Base-by-base conservation (phyloP, 1,284 basidiomycete genomes). In the Vanrija pseudolonga region DNA sequence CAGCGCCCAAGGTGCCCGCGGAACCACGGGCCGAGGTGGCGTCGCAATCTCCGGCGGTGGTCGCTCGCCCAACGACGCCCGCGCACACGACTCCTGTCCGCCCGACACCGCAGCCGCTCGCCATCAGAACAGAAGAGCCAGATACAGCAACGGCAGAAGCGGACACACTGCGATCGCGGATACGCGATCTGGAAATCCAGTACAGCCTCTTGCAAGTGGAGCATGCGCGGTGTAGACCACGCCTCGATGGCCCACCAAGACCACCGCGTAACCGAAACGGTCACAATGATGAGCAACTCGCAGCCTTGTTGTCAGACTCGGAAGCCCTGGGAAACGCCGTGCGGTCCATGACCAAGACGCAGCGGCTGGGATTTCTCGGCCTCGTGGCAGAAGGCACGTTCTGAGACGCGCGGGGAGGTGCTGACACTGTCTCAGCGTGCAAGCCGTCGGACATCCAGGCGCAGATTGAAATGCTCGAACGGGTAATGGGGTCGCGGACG, bases 401-500 rank as follows among this genome's bases (percentile, higher is more conserved):
- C 32, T 32, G 32, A 32, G 32, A 32, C 32, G 20, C 8, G 14
- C 20, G 19, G 39, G 41, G 28, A 9, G 15, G 14, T 22, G 43
- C 11, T 15, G 6, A 4, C 17, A 18, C n/a, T 15, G 6, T 20
- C 40, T 6, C 49, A 74, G 72, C 66, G 0, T 69, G 67, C 49
- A 54, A 67, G n/a, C 71, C 72, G 0, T 67, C 66, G 3, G 72
- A 74, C 38, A 65, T 73, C 7, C 59, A 80, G 84, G 32, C 88
- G 84, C 75, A 74, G 72, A 89, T 92, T 45, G 80, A 86, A 0
- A 81, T 90, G 6, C 81, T 95, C 18, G 84, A 92, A 71, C 88
- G 88, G 71, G 91, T 92, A 63, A 82, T 84, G 44, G 84, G 82
- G 62, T 85, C 84, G 20, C 87, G 88, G 6, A 88, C 87, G 64